These are phyloP conservation scores for Drosera capensis DNA, from an alignment of 148 eudicot genomes.

Conservation along the genomic window DNA sequence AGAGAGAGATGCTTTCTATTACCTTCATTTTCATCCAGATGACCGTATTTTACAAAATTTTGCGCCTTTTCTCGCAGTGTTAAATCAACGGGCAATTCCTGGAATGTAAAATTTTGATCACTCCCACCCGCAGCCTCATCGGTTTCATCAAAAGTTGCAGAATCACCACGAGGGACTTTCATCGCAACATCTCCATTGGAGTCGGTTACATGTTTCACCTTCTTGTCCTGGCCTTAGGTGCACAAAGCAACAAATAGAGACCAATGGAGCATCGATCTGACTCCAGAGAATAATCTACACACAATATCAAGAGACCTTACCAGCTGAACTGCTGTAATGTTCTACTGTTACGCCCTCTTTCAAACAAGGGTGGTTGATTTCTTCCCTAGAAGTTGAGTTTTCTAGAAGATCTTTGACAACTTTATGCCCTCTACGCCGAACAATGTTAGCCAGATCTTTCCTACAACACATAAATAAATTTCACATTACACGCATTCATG, in stretches of 20 bases:
- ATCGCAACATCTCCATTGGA: slow-evolving; percentile 11
- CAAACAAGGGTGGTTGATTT: slow-evolving; percentile 13
- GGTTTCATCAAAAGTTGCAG: slow-evolving; percentile 5
- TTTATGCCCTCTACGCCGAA: slow-evolving; percentile 88
- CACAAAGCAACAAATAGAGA: slow-evolving; percentile 16
- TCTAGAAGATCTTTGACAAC: slow-evolving; percentile 48
- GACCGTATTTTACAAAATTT: slow-evolving; percentile 53
- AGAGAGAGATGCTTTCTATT: neutral
- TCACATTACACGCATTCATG: no score
- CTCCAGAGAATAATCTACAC: neutral
- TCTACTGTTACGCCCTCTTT: slow-evolving; percentile 13
- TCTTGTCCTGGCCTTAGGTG: slow-evolving; percentile 51
- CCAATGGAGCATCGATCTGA: neutral
- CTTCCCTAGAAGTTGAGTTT: slow-evolving; percentile 15
- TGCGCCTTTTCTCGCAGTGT: slow-evolving; percentile 62
- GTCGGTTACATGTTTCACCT: slow-evolving; percentile 19
- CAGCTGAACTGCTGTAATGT: slow-evolving; percentile 39
- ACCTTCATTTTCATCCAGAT: slow-evolving; percentile 63
- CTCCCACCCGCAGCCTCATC: slow-evolving; percentile 6
- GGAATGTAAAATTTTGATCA: slow-evolving; percentile 6
- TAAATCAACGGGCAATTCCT: slow-evolving; percentile 15
- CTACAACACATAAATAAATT: slow-evolving; percentile 20
- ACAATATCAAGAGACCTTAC: slow-evolving; percentile 9
- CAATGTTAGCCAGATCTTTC: slow-evolving; percentile 90
- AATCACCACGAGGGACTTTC: no score